Evolutionary conservation across 2,329 filamentous ascomycete genomes (phyloP).

Genomic region (Fusarium sp.): DNA sequence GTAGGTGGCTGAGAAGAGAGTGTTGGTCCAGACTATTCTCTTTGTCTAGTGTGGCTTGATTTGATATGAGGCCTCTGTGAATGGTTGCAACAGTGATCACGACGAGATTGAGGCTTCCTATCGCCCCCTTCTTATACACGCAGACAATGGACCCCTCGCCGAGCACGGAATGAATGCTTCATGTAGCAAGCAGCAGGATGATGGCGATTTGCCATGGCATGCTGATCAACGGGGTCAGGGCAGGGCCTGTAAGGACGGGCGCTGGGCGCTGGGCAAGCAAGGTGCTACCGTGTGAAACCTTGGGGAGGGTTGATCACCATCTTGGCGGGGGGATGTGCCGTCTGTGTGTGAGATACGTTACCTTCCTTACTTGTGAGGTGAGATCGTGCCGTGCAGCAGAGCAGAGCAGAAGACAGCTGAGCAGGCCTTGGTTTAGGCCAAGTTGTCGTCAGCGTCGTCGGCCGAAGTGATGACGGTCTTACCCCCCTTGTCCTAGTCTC

Average conservation of each 20-base stretch:
- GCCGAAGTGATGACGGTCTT: neutral
- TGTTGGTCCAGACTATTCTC: neutral
- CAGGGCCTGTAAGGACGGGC: neutral
- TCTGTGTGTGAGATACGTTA: neutral
- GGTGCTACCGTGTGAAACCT: slow-evolving; percentile 22
- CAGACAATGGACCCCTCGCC: slow-evolving; percentile 6
- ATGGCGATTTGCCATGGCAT: neutral
- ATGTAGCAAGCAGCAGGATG: neutral
- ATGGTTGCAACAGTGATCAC: neutral
- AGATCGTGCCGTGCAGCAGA: neutral
- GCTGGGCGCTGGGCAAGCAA: neutral
- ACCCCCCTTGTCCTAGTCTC: neutral
- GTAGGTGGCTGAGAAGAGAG: neutral
- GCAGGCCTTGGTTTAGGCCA: neutral
- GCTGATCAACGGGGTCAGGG: slow-evolving; percentile 25
- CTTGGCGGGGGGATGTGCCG: slow-evolving; percentile 25
- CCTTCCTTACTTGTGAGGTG: neutral
- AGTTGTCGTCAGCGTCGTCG: neutral
- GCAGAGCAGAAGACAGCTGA: neutral
- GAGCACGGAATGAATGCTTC: neutral
- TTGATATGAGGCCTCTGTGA: neutral
- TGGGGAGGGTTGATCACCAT: slow-evolving; percentile 28
- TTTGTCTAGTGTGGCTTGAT: neutral
- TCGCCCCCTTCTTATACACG: slow-evolving; percentile 32
- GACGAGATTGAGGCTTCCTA: neutral